Evolutionary conservation across 768 basidiomycete species (phyloP).

Genomic region (Lepiota venenata): DNA sequence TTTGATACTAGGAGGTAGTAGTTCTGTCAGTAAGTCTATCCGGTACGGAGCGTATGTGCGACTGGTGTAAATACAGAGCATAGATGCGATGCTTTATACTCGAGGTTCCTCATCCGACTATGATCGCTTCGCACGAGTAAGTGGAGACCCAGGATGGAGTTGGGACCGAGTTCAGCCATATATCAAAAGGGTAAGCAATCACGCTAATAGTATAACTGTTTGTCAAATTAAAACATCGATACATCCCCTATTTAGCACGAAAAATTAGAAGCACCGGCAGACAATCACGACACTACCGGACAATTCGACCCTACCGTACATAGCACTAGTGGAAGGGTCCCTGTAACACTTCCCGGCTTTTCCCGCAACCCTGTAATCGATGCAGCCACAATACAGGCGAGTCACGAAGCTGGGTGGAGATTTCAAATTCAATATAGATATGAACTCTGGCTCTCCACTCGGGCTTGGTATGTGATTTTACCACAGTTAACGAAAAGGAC

Average conservation of each 20-base stretch:
- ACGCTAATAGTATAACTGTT: neutral
- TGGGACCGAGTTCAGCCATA: slow-evolving; percentile 27
- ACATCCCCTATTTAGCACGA: slow-evolving; percentile 20
- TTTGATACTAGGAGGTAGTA: slow-evolving; percentile 26
- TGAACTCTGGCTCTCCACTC: slow-evolving; percentile 9
- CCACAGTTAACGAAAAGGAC: slow-evolving; percentile 22
- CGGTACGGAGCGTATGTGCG: no score
- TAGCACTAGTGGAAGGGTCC: slow-evolving; percentile 17
- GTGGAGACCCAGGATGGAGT: slow-evolving; percentile 27
- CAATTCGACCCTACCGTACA: slow-evolving; percentile 19
- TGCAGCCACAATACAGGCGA: slow-evolving; percentile 18
- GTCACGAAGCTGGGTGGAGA: slow-evolving; percentile 8
- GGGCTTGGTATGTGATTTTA: slow-evolving; percentile 23
- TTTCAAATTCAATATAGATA: slow-evolving; percentile 12
- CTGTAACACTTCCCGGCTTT: slow-evolving; percentile 16
- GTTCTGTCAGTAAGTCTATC: slow-evolving; percentile 23
- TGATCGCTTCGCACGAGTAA: slow-evolving; percentile 21
- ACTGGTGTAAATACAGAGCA: neutral
- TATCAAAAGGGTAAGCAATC: slow-evolving; percentile 20
- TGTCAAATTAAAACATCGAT: neutral
- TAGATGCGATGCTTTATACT: slow-evolving; percentile 20
- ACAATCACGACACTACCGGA: slow-evolving; percentile 15
- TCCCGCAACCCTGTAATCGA: slow-evolving; percentile 14
- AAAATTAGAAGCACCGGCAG: slow-evolving; percentile 16
- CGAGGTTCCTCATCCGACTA: slow-evolving; percentile 6